phyloP scores from a whole-genome alignment of 805 yeast species.

The Komagataella pseudopastoris region DNA sequence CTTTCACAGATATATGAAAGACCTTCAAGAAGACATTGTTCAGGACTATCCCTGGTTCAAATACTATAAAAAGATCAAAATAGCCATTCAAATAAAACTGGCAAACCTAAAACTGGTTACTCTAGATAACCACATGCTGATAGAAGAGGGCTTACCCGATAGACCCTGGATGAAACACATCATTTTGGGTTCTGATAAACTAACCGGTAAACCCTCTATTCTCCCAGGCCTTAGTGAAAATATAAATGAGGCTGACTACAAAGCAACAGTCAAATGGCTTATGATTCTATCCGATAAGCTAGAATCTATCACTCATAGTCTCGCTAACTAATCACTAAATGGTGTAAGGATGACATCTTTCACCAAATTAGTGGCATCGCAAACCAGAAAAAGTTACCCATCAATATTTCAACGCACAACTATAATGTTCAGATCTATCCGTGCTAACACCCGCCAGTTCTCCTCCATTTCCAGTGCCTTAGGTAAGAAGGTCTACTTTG shows the following conservation, averaged over 20 bases:
- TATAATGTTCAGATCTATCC: slow-evolving; percentile 10
- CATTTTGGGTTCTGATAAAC: slow-evolving; percentile 63
- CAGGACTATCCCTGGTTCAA: slow-evolving; percentile 75
- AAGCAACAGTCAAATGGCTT: slow-evolving; percentile 28
- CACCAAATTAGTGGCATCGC: slow-evolving; percentile 4
- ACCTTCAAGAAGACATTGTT: slow-evolving; percentile 35
- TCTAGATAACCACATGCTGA: slow-evolving; percentile 41
- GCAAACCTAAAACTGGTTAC: slow-evolving; percentile 37
- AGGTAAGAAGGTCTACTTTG: slow-evolving; percentile 44
- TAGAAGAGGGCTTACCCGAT: slow-evolving; percentile 25
- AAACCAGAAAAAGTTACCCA: not conserved
- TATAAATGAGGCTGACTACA: slow-evolving; percentile 29
- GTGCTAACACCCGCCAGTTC: slow-evolving; percentile 30
- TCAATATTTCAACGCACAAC: not conserved
- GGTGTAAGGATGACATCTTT: slow-evolving; percentile 1
- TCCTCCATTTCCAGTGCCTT: slow-evolving; percentile 30
- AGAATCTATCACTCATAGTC: slow-evolving; percentile 6
- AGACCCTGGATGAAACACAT: slow-evolving; percentile 58
- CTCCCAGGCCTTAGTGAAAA: slow-evolving; percentile 52
- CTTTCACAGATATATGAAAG: slow-evolving; percentile 34
- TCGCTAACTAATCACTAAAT: not conserved
- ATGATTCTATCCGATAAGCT: slow-evolving; percentile 24
- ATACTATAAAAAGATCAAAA: slow-evolving; percentile 39
- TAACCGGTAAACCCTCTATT: slow-evolving; percentile 28
- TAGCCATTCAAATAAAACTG: slow-evolving; percentile 42